Evolutionary conservation across 768 basidiomycete genomes (phyloP).

Genomic region (Calocybe cyanea): DNA sequence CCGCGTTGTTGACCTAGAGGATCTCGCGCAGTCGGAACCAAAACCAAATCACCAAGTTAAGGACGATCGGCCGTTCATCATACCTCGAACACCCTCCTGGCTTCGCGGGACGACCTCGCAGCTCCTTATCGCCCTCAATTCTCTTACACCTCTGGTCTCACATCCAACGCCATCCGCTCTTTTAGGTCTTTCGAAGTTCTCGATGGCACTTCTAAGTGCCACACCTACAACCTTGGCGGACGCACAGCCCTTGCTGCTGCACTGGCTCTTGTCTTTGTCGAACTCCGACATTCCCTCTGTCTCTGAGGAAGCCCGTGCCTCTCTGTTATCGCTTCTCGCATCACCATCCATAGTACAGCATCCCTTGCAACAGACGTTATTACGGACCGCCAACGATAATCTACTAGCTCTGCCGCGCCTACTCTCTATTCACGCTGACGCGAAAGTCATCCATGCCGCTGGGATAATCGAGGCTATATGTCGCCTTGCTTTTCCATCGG

Average conservation of each 20-base stretch:
- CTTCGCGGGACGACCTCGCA: conserved; percentile 79
- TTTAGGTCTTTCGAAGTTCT: conserved; percentile 51
- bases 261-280: conserved; percentile 72
- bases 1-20: conserved; percentile 57
- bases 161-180: conserved; percentile 72
- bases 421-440: conserved; percentile 65
- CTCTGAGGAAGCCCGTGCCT: conserved; percentile 39
- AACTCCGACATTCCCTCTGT: conserved; percentile 54
- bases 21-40: conserved; percentile 38
- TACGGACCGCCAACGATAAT: conserved; percentile 60
- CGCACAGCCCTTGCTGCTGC: conserved; percentile 62
- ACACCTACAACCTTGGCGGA: conserved; percentile 66
- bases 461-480: conserved; percentile 71
- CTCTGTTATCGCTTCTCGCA: conserved; percentile 44
- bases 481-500: conserved; percentile 31
- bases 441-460: conserved; percentile 68
- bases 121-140: conserved; percentile 77
- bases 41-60: conserved; percentile 11
- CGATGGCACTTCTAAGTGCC: conserved; percentile 45
- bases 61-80: conserved; percentile 37
- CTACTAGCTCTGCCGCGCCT: conserved; percentile 70
- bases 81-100: conserved; percentile 72
- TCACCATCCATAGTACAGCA: conserved; percentile 37
- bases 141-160: conserved; percentile 63
- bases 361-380: conserved; percentile 50